Base-by-base conservation (phyloP, 2,329 filamentous ascomycete genomes). In the Penicillium sp. region DNA sequence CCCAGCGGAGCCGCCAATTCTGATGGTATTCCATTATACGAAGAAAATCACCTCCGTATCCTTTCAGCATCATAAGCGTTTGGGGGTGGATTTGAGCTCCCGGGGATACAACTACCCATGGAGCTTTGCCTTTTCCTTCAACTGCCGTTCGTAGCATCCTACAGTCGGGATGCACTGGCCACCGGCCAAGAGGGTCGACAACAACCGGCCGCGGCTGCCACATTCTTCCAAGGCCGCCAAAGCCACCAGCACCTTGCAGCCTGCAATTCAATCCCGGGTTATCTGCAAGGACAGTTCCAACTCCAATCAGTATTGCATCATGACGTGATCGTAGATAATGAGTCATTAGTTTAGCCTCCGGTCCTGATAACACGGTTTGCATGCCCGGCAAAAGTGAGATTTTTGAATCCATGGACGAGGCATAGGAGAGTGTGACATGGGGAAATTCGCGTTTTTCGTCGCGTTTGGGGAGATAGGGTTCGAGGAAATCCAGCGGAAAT, bases 281-380 rank as follows among this genome's bases (percentile, higher is more conserved):
- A 75, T 98, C 94, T 21, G 91, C 90, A 29, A 92, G 81, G 7
- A 92, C 91, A 1, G 94, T 98, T 3, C 90, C 90, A 5, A 90
- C 91, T 23, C 94, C 94, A 35, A 98, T 83, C 26, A 96, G 83
- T 68, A 97, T 96, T 45, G 91, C 92, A 65, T 91, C 88, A 78
- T 98, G 93, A 17, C 85, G 86, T 13, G 89, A 89, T 70, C 94
- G 91, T 30, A 98, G 85, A 74, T 91, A 92, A 77, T 98, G 94
- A 0, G 94, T 97, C 92, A 98, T 96, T 57, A 91, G 86, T 77
- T 97, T 97, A 44, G 92, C 92, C 66, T 89, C 84, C 0, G 90
- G 86, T 3, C 93, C 93, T 1, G 94, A 98, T 15, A 98, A 85
- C 0, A 86, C 83, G 2, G 94, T 98, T 67, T 90, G 91, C n/a